Percentiles rank a stretch among this genome's conserved stretches.
phyloP scores from a whole-genome alignment of 257 asterid genomes.

The Eucommia ulmoides region DNA sequence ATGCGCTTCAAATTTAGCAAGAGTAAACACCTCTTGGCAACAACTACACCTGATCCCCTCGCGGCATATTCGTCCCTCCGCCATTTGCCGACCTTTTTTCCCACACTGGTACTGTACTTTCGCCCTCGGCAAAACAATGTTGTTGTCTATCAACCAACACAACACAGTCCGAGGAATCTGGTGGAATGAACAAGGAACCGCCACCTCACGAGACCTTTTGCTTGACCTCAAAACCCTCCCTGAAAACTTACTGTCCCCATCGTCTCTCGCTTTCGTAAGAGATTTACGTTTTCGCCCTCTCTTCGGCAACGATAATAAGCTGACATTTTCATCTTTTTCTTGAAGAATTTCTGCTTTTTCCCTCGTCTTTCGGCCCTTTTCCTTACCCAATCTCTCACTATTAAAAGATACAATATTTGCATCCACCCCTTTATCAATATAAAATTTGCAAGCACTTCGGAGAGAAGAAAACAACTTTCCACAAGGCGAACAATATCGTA shows the following conservation, averaged over 20 bases:
- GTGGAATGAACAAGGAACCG: slow-evolving; percentile 30
- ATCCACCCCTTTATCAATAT: slow-evolving; percentile 9
- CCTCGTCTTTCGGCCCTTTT: slow-evolving; percentile 13
- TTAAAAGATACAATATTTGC: slow-evolving; percentile 4
- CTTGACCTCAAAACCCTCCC: slow-evolving; percentile 25
- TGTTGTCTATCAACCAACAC: slow-evolving; percentile 71
- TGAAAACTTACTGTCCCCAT: slow-evolving; percentile 17
- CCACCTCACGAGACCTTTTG: slow-evolving; percentile 34
- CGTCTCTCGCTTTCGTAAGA: slow-evolving; percentile 15
- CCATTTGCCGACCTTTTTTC: slow-evolving; percentile 20
- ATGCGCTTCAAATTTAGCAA: slow-evolving; percentile 57
- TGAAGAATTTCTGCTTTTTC: no score
- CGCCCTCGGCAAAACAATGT: slow-evolving; percentile 50
- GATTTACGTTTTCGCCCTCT: slow-evolving; percentile 20
- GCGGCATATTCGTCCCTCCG: slow-evolving; percentile 67
- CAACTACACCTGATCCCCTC: slow-evolving; percentile 84
- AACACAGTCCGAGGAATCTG: slow-evolving; percentile 51
- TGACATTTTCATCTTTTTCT: slow-evolving; percentile 26
- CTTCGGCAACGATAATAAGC: slow-evolving; percentile 15
- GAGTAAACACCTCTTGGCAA: slow-evolving; percentile 40
- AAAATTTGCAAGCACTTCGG: slow-evolving; percentile 37
- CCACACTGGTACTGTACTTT: slow-evolving; percentile 44
- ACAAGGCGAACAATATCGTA: slow-evolving; percentile 38
- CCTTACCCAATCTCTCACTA: slow-evolving; percentile 13
- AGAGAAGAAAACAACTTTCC: slow-evolving; percentile 41